Evolutionary conservation across 768 basidiomycete genomes (phyloP).

Genomic region (Rubroboletus satanas): DNA sequence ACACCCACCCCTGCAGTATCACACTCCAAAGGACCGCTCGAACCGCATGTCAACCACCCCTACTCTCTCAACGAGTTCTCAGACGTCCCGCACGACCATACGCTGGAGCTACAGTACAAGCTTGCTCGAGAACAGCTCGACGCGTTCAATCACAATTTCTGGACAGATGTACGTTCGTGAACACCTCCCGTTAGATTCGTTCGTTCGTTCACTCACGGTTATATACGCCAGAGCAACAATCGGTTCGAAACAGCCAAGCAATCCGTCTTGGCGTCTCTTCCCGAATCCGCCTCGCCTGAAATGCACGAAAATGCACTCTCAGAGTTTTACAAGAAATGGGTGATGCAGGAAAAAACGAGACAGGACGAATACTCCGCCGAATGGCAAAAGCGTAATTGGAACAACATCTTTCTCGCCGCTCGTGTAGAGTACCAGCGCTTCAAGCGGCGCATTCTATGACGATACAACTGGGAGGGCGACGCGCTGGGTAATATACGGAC

Average conservation of each 20-base stretch:
- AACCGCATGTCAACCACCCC: constrained; percentile 46
- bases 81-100: constrained; percentile 32
- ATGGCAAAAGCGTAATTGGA: constrained; percentile 62
- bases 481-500: background rate
- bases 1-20: constrained; percentile 35
- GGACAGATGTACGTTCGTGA: constrained; percentile 63
- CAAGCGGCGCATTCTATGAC: constrained; percentile 30
- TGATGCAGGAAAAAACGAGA: constrained; percentile 58
- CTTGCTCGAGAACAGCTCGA: constrained; percentile 70
- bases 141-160: constrained; percentile 72
- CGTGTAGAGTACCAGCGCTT: constrained; percentile 51
- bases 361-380: constrained; percentile 59
- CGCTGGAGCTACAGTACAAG: constrained; percentile 64
- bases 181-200: background rate
- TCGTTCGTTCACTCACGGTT: constrained; percentile 1
- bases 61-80: constrained; percentile 77
- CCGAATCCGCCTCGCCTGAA: constrained; percentile 43
- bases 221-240: constrained; percentile 57
- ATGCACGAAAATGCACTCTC: constrained; percentile 69
- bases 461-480: background rate
- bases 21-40: constrained; percentile 24
- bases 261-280: constrained; percentile 53
- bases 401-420: constrained; percentile 53
- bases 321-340: constrained; percentile 72
- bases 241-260: constrained; percentile 74